Conservation (phyloP, 192 early-diverging fungal genomes). For the Coemansia javaensis region DNA sequence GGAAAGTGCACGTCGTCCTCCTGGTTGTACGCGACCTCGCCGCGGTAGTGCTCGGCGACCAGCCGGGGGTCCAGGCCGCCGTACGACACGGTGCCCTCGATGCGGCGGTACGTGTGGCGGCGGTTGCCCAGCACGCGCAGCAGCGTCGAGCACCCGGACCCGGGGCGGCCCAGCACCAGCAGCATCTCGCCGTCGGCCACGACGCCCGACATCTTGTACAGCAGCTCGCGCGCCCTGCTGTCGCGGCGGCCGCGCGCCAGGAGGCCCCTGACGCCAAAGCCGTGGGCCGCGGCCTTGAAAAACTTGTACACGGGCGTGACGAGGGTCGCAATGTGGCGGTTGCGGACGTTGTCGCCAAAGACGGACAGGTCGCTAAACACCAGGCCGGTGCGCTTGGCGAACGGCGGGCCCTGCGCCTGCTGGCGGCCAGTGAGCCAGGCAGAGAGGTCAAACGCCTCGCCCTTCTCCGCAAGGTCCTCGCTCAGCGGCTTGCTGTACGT, state of each 20-base stretch:
- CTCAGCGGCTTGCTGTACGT: slow-evolving; percentile 6
- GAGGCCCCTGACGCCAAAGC: slow-evolving; percentile 17
- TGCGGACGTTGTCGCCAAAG: slow-evolving; percentile 27
- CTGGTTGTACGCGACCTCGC: slow-evolving; percentile 52
- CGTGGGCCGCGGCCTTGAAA: slow-evolving; percentile 11
- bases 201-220: slow-evolving; percentile 60
- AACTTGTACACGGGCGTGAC: slow-evolving; percentile 38
- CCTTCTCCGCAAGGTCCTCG: neutral
- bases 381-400: slow-evolving; percentile 43
- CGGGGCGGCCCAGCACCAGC: slow-evolving; percentile 65
- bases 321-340: slow-evolving; percentile 41
- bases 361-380: slow-evolving; percentile 32
- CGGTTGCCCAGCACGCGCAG: slow-evolving; percentile 61
- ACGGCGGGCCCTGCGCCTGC: slow-evolving; percentile 18
- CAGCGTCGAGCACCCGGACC: slow-evolving; percentile 63
- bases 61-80: slow-evolving; percentile 60
- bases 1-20: slow-evolving; percentile 72
- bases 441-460: slow-evolving; percentile 7
- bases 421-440: slow-evolving; percentile 18
- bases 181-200: slow-evolving; percentile 69
- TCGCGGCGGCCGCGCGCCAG: neutral
- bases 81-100: slow-evolving; percentile 59
- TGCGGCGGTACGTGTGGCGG: slow-evolving; percentile 52
- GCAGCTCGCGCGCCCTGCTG: slow-evolving; percentile 24
- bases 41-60: slow-evolving; percentile 60